Conservation (phyloP, 2,329 filamentous ascomycete species). For the Aspergillus caelatus region DNA sequence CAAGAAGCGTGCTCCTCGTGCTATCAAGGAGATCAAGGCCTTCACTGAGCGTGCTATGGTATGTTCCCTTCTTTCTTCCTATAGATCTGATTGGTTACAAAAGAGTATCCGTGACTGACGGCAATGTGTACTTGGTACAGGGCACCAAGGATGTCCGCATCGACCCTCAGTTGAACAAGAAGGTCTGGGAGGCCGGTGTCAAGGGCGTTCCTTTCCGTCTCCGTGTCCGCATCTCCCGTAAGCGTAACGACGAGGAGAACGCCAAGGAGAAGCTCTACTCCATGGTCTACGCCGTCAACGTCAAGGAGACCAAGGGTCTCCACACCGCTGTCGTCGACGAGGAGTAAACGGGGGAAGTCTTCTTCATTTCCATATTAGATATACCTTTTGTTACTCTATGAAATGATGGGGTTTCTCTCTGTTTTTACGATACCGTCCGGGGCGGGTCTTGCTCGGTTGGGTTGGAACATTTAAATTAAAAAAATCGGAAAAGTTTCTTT, state of each 20-base stretch:
- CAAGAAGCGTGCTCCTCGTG: conserved; percentile 98
- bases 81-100: not conserved
- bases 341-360: conserved; percentile 45
- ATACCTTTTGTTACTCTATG: not conserved
- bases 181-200: conserved; percentile 99
- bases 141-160: conserved; percentile 96
- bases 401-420: conserved; percentile 2
- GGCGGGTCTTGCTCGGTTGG: conserved; percentile 7
- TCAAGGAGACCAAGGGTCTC: conserved; percentile 98
- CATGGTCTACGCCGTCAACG: conserved; percentile 99
- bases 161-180: conserved; percentile 99
- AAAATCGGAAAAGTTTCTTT: conserved; percentile 4
- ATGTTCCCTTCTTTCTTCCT: conserved; percentile 50
- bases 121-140: conserved; percentile 51
- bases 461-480: conserved; percentile 12
- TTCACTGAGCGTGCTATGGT: conserved; percentile 97
- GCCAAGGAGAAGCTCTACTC: conserved; percentile 99
- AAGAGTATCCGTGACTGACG: not conserved
- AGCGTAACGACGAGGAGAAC: conserved; percentile 99
- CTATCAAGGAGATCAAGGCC: conserved; percentile 99
- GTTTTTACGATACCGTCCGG: conserved; percentile 1
- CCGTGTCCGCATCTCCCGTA: conserved; percentile 96
- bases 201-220: conserved; percentile 98
- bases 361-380: not conserved
- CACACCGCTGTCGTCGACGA: conserved; percentile 84